phyloP scores from a whole-genome alignment of 2,329 filamentous ascomycete species.

The Meredithiella fracta region DNA sequence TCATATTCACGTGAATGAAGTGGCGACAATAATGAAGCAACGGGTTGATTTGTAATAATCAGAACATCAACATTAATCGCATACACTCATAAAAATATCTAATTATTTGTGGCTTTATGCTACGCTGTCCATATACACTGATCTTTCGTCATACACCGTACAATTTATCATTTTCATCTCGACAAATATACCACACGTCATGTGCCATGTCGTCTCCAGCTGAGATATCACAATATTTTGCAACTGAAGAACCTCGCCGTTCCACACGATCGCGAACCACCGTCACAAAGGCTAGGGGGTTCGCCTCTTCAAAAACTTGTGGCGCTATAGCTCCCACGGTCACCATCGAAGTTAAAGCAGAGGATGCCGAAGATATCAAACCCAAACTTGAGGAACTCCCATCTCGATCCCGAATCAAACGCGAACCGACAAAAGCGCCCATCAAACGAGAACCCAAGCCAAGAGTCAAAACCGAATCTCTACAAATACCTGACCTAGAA shows the following conservation, averaged over 20 bases:
- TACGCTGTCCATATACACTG: not conserved
- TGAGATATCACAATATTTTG: slow-evolving; percentile 15
- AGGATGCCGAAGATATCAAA: not conserved
- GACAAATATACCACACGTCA: not conserved
- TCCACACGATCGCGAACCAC: slow-evolving; percentile 17
- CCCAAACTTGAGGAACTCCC: not conserved
- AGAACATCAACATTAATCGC: too few species aligned
- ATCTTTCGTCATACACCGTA: not conserved
- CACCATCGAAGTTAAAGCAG: not conserved
- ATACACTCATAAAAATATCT: too few species aligned
- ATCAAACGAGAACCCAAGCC: slow-evolving; percentile 10
- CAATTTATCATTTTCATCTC: not conserved
- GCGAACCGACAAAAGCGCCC: not conserved
- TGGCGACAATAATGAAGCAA: too few species aligned
- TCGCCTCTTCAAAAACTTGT: not conserved
- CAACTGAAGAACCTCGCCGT: slow-evolving; percentile 16
- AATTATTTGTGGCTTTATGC: too few species aligned
- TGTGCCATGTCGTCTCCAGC: slow-evolving; percentile 1
- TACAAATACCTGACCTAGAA: slow-evolving; percentile 1
- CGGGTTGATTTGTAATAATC: too few species aligned
- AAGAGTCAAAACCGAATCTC: not conserved
- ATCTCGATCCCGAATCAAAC: slow-evolving; percentile 19
- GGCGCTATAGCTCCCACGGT: not conserved
- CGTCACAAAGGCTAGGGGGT: not conserved
- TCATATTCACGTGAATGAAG: not conserved